Base-by-base conservation (phyloP, 106 monocot species). In the Alisma plantagoaquatica region DNA sequence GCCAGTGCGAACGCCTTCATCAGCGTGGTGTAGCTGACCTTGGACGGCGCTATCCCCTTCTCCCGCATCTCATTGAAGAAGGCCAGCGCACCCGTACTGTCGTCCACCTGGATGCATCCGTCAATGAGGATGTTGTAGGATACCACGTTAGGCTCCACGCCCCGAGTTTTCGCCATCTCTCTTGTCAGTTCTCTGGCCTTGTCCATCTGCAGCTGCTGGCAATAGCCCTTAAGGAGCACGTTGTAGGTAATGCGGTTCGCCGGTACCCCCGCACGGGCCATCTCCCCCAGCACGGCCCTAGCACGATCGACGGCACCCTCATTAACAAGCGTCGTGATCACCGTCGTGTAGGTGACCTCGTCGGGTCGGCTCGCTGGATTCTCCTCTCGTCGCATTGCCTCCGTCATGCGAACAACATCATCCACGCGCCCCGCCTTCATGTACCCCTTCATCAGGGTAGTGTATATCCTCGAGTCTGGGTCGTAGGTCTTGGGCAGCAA, bases 361-460 rank as follows among this genome's bases (percentile, higher is more conserved):
- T 93, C 87, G 1, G 93, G 93, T 15, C 51, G 87, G 57, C 87
- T 73, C 4, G 61, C 57, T 0, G 83, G 74, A 15, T 79, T 66
- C 1, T 58, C 54, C 61, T 93, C 87, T n/a, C 49, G 56, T 65
- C 70, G 68, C 93, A 94, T 94, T 12, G 87, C 93, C 1, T 62
- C 57, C n/a, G 75, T 51, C 66, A 72, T 83, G 25, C 71, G 51
- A 16, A 93, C 69, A 8, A 93, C 93, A 19, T 87, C 87, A 29
- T 83, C 70, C 1, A 80, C 63, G 2, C 87, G 63, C 10, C 87
- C 87, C 19, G 48, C 66, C 27, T 77, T 87, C 87, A 87, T 83
- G 74, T 94, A 94, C 0, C 93, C 93, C 57, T 94, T 94, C 93
- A 94, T 87, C 46, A 94, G 49, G 3, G 87, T 94, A 10, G 87